Evolutionary conservation across 495 filamentous ascomycete species (phyloP), one percentile per base, ranked within the genome.

Genomic region (Staphylotrichum longicolle): DNA sequence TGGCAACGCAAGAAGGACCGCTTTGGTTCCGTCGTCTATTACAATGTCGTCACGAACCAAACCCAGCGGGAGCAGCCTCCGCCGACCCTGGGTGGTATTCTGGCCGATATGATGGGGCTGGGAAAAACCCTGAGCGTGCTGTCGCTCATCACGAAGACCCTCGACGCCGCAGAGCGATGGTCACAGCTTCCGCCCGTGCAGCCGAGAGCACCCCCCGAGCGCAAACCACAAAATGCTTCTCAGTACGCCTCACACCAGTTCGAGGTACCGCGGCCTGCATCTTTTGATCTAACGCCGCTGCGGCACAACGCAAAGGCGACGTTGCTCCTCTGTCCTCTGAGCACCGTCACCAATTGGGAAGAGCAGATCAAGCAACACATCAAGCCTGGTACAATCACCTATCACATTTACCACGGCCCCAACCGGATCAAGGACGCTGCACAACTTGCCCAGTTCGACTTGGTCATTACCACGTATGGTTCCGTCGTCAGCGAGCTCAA

Each of bases 21-120:
- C 7, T 83, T 81, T 62, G 88, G 90, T 0, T 68, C 77, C 34
- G 82, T 74, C 50, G 74, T 75, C 7, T 97, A 88, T 65, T 83
- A 86, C 62, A 89, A 98, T 63, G 84, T 96, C 34, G 91, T 98
- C 66, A 97, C 90, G 49, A 88, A 86, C 5, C 79, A 86, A 8
- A 77, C 86, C 33, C 73, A 84, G 58, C 74, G 77, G 14, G 63
- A 82, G n/a, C 83, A 84, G 64, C 93, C 94, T 1, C 77, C 83
- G 0, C 84, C 91, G 60, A 81, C 85, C 0, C 77, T 87, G 1
- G 94, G 94, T 8, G 94, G 94, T n/a, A 88, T 98, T 37, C 77
- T 98, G 27, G 94, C 94, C 7, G 94, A 98, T 70, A 91, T 96
- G 88, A 98, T 98, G 94, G 94, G 94, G 42, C 76, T 98, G 14